These are phyloP conservation scores for Cyberlindnera xishuangbannaensis DNA, from an alignment of 805 yeast genomes.

Conservation along the genomic window DNA sequence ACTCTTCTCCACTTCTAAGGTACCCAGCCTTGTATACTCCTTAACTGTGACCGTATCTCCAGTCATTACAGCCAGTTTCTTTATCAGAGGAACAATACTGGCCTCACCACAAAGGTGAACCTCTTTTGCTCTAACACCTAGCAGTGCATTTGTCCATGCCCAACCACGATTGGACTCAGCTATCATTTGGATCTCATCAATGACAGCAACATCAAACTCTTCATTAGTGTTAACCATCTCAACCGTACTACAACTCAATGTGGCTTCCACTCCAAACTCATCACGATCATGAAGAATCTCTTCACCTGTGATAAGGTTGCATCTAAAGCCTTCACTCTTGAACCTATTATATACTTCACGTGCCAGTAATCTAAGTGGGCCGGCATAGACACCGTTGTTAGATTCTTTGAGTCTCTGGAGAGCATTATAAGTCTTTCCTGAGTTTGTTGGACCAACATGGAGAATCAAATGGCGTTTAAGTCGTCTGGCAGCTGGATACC, in stretches of 20 bases:
- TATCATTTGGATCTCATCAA: conserved; percentile 97
- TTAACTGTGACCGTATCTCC: conserved; percentile 79
- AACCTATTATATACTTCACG: conserved; percentile 86
- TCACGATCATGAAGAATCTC: conserved; percentile 74
- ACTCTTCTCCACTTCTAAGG: conserved; percentile 48
- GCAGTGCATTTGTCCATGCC: conserved; percentile 89
- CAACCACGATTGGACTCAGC: conserved; percentile 74
- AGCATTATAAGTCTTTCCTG: conserved; percentile 90
- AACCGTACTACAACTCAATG: conserved; percentile 79
- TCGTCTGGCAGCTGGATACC: conserved; percentile 84
- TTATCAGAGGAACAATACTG: conserved; percentile 66
- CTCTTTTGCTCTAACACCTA: conserved; percentile 82
- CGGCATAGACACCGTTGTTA: conserved; percentile 83
- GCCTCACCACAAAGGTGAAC: conserved; percentile 93
- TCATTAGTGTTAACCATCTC: conserved; percentile 80
- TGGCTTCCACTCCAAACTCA: conserved; percentile 65
- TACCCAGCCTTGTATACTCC: conserved; percentile 69
- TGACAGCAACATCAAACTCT: conserved; percentile 77
- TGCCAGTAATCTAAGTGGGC: conserved; percentile 87
- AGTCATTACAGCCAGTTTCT: conserved; percentile 52
- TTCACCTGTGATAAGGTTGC: conserved; percentile 94
- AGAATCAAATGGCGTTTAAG: conserved; percentile 74
- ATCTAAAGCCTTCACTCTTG: conserved; percentile 54
- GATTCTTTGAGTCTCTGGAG: conserved; percentile 59
- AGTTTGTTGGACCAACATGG: conserved; percentile 97